Base-by-base conservation (phyloP, 2,329 filamentous ascomycete species). In the Huntiella abstrusa region DNA sequence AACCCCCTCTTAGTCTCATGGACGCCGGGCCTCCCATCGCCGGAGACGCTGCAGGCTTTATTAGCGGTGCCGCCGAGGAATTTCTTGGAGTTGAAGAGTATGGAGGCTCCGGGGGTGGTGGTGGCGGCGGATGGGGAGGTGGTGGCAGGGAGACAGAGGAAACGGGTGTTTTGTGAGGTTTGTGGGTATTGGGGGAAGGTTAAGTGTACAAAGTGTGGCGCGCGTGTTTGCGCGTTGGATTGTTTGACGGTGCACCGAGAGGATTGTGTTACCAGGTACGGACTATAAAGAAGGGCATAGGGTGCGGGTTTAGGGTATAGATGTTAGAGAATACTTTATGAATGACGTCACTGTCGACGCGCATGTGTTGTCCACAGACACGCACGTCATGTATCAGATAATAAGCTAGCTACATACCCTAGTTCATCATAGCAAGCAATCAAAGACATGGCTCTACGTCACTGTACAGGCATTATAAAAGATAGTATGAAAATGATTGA, bases 171-270 rank as follows among this genome's bases (percentile, higher is more conserved):
- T 59, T 88, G 83, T 60, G 79, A 80, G 57, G 75, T 85, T 32
- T 88, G 83, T 57, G 83, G 83, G 11, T 87, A 86, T 60, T 87
- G 83, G 82, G 83, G 82, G 2, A 66, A 77, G 36, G 77, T 84
- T 40, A 72, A 70, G 59, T 88, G 83, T 62, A 71, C 78, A 59
- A 83, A 81, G 64, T 88, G 83, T 61, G 81, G 81, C n/a, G 73
- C 72, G 40, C 69, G 78, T 54, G 76, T 83, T n/a, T 88, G 83
- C 58, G 81, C 80, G 35, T 60, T 87, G 53, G 77, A 83, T 49
- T 87, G 83, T 55, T 67, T 85, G 54, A 75, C 76, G 55, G 67
- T 71, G 51, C 83, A 88, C 59, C 70, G 76, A 46, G 79, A 83
- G 59, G 80, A 81, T 54, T 80, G 77, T 54, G 70, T 83, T 51